A percentile compares a stretch with the other conserved stretches of the same genome.
Conservation (phyloP, 257 asterid species). For the Ehretia macrophylla region DNA sequence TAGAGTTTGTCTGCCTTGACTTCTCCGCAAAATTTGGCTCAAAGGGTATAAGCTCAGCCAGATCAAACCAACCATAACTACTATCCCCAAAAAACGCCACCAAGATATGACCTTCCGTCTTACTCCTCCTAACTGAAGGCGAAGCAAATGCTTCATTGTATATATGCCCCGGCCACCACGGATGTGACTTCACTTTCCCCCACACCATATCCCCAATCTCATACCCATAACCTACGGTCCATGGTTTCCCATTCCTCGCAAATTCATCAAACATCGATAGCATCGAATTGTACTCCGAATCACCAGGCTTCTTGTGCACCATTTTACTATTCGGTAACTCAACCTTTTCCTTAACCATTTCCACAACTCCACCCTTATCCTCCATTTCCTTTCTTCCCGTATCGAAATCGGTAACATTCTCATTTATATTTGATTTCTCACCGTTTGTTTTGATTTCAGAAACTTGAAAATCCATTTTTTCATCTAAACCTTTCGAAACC, state of each 20-base stretch:
- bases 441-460: constrained; percentile 15
- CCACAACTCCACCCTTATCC: not conserved
- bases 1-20: constrained; percentile 53
- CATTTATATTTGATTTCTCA: not conserved
- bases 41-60: constrained; percentile 72
- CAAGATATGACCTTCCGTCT: constrained; percentile 68
- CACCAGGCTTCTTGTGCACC: constrained; percentile 7
- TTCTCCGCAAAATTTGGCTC: constrained; percentile 71
- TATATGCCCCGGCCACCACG: constrained; percentile 99
- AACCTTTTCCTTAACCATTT: not conserved
- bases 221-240: constrained; percentile 57
- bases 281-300: constrained; percentile 40
- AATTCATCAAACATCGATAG: constrained; percentile 67
- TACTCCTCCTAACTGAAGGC: constrained; percentile 61
- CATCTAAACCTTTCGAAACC: constrained; percentile 19
- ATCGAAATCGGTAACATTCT: not conserved
- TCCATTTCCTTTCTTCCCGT: not conserved
- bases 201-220: constrained; percentile 95
- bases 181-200: constrained; percentile 98
- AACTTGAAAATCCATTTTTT: constrained; percentile 13
- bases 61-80: constrained; percentile 94
- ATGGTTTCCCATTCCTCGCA: constrained; percentile 41
- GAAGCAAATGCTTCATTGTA: constrained; percentile 68
- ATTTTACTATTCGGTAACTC: not conserved
- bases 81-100: constrained; percentile 94